Base-by-base conservation (phyloP, 148 eudicot species). In the Vaccinium corymbosum region DNA sequence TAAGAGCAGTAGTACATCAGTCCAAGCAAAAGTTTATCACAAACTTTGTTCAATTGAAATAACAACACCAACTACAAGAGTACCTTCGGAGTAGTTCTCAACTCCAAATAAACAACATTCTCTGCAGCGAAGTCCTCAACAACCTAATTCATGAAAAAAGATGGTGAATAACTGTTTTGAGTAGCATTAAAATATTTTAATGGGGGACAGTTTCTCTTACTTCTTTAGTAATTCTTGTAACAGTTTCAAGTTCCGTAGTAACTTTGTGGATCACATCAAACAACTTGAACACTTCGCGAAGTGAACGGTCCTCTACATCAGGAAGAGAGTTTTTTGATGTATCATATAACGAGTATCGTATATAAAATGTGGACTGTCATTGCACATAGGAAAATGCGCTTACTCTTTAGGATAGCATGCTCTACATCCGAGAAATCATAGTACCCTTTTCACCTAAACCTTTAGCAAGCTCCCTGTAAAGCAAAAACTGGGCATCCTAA, bases 51-150 rank as follows among this genome's bases (percentile, higher is more conserved):
- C 25, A 22, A 35, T 1, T 42, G 22, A 56, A 64, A 71, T 48
- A 83, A 13, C 76, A 56, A 52, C 15, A 55, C 6, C 22, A 84
- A 22, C 71, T 50, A 64, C 13, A 48, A 2, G 57, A 84, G 78
- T 89, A 97, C 99, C 99, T 97, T 97, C 3, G 99, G 99, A 32
- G 99, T 97, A 46, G 98, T 97, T 89, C 99, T 92, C 62, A 97
- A 52, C 87, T 97, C 99, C 94, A 97, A 90, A 86, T 97, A 97
- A 78, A 97, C 92, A 81, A 97, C 97, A 88, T 97, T 97, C 79
- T 97, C 99, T 35, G 95, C 91, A 80, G 98, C 98, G 84, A 97
- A 97, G 89, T 97, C 99, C 83, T 97, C 99, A 76, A 94, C 90
- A 83, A 94, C 97, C 99, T 97, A 89, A 49, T 78, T 84, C 70